Base-by-base conservation (phyloP, 2,329 filamentous ascomycete genomes). In the Cercospora sp. region DNA sequence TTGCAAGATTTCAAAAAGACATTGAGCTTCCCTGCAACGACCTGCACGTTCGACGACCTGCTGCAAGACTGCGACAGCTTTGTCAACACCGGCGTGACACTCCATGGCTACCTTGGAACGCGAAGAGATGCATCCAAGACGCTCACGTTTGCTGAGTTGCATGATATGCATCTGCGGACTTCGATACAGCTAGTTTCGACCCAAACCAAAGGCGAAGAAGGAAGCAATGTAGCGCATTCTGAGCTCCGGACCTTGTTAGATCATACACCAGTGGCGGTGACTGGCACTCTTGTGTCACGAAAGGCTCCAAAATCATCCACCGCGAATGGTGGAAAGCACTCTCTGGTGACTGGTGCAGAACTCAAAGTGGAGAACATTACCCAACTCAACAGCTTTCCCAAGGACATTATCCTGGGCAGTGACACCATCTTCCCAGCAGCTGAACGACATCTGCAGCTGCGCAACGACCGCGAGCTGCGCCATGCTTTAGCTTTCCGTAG, bases 401-500 rank as follows among this genome's bases (percentile, higher is more conserved):
- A 87, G 53, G 88, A 94, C 70, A 88, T 97, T 66, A 89, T 95
- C 68, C 88, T 96, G 69, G 91, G 90, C 1, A 82, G 88, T 16
- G 89, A 91, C 59, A 91, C 90, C 1, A 85, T 89, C 0, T 97
- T 95, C 75, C 86, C 91, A 0, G 87, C 89, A 0, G 87, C 91
- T 60, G 86, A 91, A 66, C 89, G 95, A 23, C 92, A 98, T 79
- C 81, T 97, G 18, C 93, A 98, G 74, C 85, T 99, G 55, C 89
- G 94, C 31, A 94, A 92, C 64, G 89, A 93, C 65, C 78, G 81
- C 7, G 80, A 86, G 20, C 82, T 97, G 4, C 87, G 88, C 23
- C 80, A 90, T 1, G 88, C 93, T 3, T 84, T 99, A 2, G 78
- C 83, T 0, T 90, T 94, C 71, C 88, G 96, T n/a, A 85, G 88